Evolutionary conservation across 2,329 filamentous ascomycete genomes (phyloP), one percentile per base, ranked within the genome.

Genomic region (Apiospora koreana): DNA sequence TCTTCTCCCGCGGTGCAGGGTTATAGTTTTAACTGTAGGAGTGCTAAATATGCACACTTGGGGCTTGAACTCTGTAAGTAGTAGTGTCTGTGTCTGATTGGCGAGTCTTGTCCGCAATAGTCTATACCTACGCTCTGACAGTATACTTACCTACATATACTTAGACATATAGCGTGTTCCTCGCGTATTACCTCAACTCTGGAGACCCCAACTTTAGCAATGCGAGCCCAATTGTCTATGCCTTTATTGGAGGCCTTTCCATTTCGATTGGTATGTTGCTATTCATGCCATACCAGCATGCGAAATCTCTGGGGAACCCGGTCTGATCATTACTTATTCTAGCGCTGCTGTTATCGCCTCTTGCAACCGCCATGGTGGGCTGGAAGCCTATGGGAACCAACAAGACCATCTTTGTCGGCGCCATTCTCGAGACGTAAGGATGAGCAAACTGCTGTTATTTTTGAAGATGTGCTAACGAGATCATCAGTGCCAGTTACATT

Each of bases 211-310:
- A 86, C 28, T 94, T 92, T 73, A 86, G 89, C 0, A 88, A 87
- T 18, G 87, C 92, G 2, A 89, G 88, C 0, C 81, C 87, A 2
- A 85, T 95, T 1, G 86, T 90, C 7, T 95, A 91, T 79, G 93
- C 93, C 50, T 94, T 95, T 77, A 86, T 95, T n/a, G 93, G 93
- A 38, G 91, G 90, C 0, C 82, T 93, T 0, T 91, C 89, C 41
- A 88, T 93, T 58, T 89, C 89, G 1, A 85, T 84, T 68, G 78
- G 83, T 83, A 75, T 50, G 77, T 72, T 10, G 7, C 21, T 38
- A 7, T 18, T 6, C 18, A 62, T 38, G 18, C 12, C 4, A 14
- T 38, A 31, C 3, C 31, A 14, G n/a, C 31, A 18, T 38, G 54
- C 54, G 18, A n/a, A n/a, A n/a, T 12, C 6, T 38, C 12, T n/a